Base-by-base conservation (phyloP, 805 yeast genomes). In the Ogataea siamensis region DNA sequence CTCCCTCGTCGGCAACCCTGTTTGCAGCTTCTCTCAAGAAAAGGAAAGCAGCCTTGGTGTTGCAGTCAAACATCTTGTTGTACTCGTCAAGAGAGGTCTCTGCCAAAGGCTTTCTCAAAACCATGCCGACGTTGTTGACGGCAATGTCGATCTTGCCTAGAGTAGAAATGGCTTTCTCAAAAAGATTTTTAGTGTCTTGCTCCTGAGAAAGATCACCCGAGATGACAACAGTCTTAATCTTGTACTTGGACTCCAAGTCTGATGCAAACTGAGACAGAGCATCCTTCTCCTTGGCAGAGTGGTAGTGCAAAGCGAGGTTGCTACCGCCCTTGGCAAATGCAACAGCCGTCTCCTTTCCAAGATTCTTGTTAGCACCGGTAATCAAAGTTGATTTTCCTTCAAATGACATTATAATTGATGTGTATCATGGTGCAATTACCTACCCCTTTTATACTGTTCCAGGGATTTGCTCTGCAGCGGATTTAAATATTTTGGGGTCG, bases 51-150 rank as follows among this genome's bases (percentile, higher is more conserved):
- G 74, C 64, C 52, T 73, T 78, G 50, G 78, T 66, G 66, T 80
- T 80, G 56, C 70, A 57, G 23, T 57, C 53, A 48, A 71, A 70
- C 80, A 80, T 69, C 16, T 48, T 42, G 45, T 76, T 82, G 50
- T 63, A 80, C 51, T 80, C 86, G 19, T 60, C 66, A 37, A 73
- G 70, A n/a, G 73, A 42, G 40, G 71, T 63, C n/a, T 76, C 78
- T 22, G 60, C 60, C 34, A 79, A 50, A 24, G 77, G 74, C 55
- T 80, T 80, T 66, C 80, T 78, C 57, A 80, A 63, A 15, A 80
- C 86, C 68, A 62, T 74, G 37, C 87, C 87, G 26, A 78, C 80
- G 47, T 76, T 78, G 62, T 79, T 79, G 50, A 80, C 66, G n/a
- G 85, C 86, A 53, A 75, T 68, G 50, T 80, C 83, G 46, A 76